phyloP scores from a whole-genome alignment of 768 basidiomycete species.

The Tricholoma saponaceum region DNA sequence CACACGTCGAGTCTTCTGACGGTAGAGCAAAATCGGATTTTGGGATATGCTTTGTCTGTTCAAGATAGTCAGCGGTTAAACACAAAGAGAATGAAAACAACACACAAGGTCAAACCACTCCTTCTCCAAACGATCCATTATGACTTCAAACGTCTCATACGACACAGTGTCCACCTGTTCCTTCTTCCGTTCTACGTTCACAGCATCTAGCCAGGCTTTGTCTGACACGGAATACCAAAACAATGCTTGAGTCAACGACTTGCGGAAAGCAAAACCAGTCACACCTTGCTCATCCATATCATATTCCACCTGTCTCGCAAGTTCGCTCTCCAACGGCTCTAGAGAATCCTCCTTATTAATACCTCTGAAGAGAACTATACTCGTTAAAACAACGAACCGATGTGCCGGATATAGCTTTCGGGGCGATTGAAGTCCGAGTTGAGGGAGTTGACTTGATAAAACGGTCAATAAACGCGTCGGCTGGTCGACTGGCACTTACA shows the following conservation, averaged over 20 bases:
- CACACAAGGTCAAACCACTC: constrained; percentile 96
- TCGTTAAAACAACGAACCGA: constrained; percentile 49
- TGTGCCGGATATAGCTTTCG: constrained; percentile 87
- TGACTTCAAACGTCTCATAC: constrained; percentile 89
- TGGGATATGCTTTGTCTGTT: constrained; percentile 87
- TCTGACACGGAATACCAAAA: constrained; percentile 42
- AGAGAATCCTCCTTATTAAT: constrained; percentile 6
- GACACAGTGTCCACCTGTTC: constrained; percentile 66
- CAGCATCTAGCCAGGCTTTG: constrained; percentile 87
- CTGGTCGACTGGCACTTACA: constrained; percentile 41
- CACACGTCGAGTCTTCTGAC: constrained; percentile 93
- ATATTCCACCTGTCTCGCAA: constrained; percentile 93
- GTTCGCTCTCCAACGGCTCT: constrained; percentile 92
- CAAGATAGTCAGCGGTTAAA: neutral
- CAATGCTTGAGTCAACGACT: neutral
- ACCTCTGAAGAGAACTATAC: constrained; percentile 5
- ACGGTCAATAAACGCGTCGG: neutral
- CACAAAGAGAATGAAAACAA: constrained; percentile 2
- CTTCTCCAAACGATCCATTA: constrained; percentile 98
- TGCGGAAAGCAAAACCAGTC: neutral
- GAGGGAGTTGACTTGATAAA: constrained; percentile 9
- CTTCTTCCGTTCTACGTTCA: constrained; percentile 81
- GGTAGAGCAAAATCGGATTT: constrained; percentile 85
- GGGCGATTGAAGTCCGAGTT: constrained; percentile 64
- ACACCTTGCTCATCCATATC: constrained; percentile 99